phyloP scores from a whole-genome alignment of 176 grass and related monocot species.

The Rhynchospora breviuscula region DNA sequence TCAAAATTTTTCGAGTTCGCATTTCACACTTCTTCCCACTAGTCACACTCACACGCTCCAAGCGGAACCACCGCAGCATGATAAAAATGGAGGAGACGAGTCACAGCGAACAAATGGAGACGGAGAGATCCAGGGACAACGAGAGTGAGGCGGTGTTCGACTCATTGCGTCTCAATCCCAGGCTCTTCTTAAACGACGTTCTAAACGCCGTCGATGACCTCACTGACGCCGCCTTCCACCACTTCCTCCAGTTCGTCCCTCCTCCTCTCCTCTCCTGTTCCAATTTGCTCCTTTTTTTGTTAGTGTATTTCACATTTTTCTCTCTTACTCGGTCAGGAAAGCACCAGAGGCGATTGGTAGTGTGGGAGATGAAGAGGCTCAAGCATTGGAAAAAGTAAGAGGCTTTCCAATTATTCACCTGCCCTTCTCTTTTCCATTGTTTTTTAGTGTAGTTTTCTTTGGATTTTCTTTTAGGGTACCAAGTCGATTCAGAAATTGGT shows the following conservation, averaged over 20 bases:
- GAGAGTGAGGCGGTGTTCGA: constrained; percentile 29
- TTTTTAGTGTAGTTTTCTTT: neutral
- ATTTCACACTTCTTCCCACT: neutral
- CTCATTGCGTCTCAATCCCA: constrained; percentile 30
- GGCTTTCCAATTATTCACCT: neutral
- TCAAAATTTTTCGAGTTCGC: neutral
- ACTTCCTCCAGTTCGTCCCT: constrained; percentile 31
- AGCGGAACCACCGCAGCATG: neutral
- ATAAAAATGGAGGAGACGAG: neutral
- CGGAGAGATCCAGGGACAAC: constrained; percentile 14
- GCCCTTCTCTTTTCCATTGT: neutral
- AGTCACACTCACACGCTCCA: neutral
- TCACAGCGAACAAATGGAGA: neutral
- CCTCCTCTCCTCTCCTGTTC: neutral
- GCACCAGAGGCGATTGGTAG: neutral
- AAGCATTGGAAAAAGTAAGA: constrained; percentile 31
- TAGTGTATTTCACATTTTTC: constrained; percentile 1
- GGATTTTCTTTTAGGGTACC: constrained; percentile 11
- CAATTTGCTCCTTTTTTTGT: neutral
- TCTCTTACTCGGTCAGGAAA: neutral
- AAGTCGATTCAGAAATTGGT: constrained; percentile 25
- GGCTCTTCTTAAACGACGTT: constrained; percentile 39
- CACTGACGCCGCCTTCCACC: constrained; percentile 29
- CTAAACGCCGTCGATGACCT: constrained; percentile 39
- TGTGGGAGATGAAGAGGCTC: constrained; percentile 15